Evolutionary conservation across 1,139 yeast species (phyloP).

Genomic region (Yamadazyma mexicana): DNA sequence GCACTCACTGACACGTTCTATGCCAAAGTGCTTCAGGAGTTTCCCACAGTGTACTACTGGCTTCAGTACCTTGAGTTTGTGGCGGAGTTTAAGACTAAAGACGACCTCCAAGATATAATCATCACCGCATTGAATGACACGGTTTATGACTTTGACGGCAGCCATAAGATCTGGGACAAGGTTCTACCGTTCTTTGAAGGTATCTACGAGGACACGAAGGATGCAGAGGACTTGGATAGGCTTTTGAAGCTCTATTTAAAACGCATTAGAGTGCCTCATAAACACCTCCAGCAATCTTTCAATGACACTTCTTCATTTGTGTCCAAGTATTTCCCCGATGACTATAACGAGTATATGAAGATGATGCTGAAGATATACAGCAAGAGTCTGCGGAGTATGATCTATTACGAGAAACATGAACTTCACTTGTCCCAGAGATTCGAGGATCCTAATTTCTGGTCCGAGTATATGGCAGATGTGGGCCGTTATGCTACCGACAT

Average conservation of each 20-base stretch:
- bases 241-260: conserved; percentile 28
- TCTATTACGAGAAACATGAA: conserved; percentile 31
- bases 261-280: conserved; percentile 46
- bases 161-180: conserved; percentile 37
- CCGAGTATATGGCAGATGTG: conserved; percentile 30
- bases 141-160: conserved; percentile 32
- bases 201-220: conserved; percentile 11
- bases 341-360: conserved; percentile 42
- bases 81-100: conserved; percentile 5
- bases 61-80: conserved; percentile 17
- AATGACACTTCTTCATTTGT: conserved; percentile 45
- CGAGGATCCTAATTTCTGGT: conserved; percentile 28
- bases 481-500: conserved; percentile 20
- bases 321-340: conserved; percentile 23
- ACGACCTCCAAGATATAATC: conserved; percentile 16
- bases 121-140: conserved; percentile 27
- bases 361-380: conserved; percentile 36
- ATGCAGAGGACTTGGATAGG: conserved; percentile 18
- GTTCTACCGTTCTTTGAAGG: conserved; percentile 18
- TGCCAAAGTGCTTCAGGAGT: conserved; percentile 16
- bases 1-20: conserved; percentile 20
- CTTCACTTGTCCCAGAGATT: conserved; percentile 13
- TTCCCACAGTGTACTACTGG: conserved; percentile 23
- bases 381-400: conserved; percentile 26
- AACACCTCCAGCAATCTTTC: conserved; percentile 40